phyloP scores from a whole-genome alignment of 2,329 filamentous ascomycete genomes.

The Whalleya microplaca region DNA sequence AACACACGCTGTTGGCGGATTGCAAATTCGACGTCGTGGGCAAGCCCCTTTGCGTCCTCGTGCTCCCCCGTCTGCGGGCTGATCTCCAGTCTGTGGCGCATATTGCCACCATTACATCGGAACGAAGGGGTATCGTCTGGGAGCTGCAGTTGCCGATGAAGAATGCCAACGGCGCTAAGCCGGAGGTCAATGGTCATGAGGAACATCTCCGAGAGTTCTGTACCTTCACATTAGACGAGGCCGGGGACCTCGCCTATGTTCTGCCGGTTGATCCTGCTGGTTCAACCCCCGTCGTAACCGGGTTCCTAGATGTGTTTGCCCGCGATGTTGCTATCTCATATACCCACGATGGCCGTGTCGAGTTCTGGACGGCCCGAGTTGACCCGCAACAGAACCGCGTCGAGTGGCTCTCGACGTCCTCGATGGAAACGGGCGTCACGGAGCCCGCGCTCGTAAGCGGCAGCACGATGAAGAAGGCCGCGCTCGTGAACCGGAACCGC shows the following conservation, averaged over 20 bases:
- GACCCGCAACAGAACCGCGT: conserved; percentile 62
- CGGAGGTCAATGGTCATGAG: conserved; percentile 38
- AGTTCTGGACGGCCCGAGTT: conserved; percentile 84
- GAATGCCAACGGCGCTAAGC: conserved; percentile 28
- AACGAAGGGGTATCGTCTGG: conserved; percentile 81
- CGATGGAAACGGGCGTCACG: conserved; percentile 75
- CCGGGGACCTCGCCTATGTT: conserved; percentile 66
- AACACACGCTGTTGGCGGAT: conserved; percentile 62
- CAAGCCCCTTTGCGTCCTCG: conserved; percentile 78
- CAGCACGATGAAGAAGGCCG: conserved; percentile 84
- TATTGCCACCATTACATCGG: conserved; percentile 80
- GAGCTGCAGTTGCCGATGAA: conserved; percentile 67
- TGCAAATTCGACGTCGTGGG: conserved; percentile 63
- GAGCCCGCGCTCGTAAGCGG: conserved; percentile 80
- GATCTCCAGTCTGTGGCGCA: conserved; percentile 64
- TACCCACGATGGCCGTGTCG: conserved; percentile 72
- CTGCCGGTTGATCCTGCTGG: conserved; percentile 88
- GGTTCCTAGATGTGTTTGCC: conserved; percentile 84
- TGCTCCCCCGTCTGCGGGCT: conserved; percentile 66
- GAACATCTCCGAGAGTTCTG: conserved; percentile 67
- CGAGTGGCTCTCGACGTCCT: conserved; percentile 82
- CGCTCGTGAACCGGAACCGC: conserved; percentile 74
- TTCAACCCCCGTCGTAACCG: conserved; percentile 69
- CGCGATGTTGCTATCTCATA: conserved; percentile 87
- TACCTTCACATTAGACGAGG: conserved; percentile 67